Conservation (phyloP, 2,329 filamentous ascomycete species). For the Fusarium sp. region DNA sequence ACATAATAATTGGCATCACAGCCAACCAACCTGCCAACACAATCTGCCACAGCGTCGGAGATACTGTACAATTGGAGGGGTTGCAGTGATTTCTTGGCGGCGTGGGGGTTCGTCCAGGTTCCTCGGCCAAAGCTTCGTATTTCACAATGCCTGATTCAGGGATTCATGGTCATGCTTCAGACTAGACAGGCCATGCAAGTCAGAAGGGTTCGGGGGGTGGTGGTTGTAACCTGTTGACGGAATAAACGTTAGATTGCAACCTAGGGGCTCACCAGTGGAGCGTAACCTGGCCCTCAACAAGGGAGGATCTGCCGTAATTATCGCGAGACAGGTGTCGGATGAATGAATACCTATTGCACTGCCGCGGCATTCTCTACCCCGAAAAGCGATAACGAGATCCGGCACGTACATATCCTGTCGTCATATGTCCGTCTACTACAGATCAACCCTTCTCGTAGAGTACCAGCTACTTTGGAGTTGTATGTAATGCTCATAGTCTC, state of each 20-base stretch:
- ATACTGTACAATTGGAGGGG: slow-evolving; percentile 13
- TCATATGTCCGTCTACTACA: slow-evolving; percentile 20
- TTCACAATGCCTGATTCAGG: slow-evolving; percentile 38
- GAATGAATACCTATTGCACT: slow-evolving; percentile 24
- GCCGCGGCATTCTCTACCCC: slow-evolving; percentile 28
- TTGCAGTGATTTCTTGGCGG: slow-evolving; percentile 38
- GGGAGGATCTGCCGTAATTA: slow-evolving; percentile 38
- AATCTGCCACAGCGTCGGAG: slow-evolving; percentile 17
- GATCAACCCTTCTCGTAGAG: not conserved
- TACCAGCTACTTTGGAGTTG: slow-evolving; percentile 8
- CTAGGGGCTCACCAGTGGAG: slow-evolving; percentile 15
- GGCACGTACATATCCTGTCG: slow-evolving; percentile 13
- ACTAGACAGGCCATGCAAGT: slow-evolving; percentile 41
- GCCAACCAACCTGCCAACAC: not conserved
- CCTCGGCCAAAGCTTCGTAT: slow-evolving; percentile 30
- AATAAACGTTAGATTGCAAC: not conserved
- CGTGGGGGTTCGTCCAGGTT: slow-evolving; percentile 37
- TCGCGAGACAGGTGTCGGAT: slow-evolving; percentile 33
- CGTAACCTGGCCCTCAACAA: slow-evolving; percentile 34
- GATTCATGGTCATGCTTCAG: slow-evolving; percentile 34
- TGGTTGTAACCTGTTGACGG: slow-evolving; percentile 8
- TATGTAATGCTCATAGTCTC: not conserved
- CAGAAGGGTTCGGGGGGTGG: slow-evolving; percentile 38
- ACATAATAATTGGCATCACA: not conserved
- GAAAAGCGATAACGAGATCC: slow-evolving; percentile 19